Percentiles rank a stretch among this genome's conserved stretches.
These are phyloP conservation scores for Tephrocybe sp. DNA, from an alignment of 768 basidiomycete genomes.

Conservation along the genomic window DNA sequence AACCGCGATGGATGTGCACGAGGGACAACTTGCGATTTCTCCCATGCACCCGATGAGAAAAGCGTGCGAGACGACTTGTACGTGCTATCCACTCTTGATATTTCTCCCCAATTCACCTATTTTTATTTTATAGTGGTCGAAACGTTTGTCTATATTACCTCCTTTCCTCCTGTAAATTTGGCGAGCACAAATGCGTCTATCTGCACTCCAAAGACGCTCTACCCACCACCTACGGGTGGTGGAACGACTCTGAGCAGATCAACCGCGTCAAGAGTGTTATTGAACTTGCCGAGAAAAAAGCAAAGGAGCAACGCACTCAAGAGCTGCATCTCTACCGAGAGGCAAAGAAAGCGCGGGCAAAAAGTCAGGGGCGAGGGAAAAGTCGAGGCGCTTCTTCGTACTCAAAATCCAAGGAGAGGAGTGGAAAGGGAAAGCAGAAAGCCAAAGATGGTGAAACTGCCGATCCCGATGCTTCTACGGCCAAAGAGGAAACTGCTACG, in stretches of 20 bases:
- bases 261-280: constrained; percentile 18
- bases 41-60: constrained; percentile 52
- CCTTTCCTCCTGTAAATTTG: constrained; percentile 36
- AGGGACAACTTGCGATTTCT: constrained; percentile 40
- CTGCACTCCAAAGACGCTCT: constrained; percentile 35
- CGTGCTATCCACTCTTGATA: constrained; percentile 17
- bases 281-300: constrained; percentile 18
- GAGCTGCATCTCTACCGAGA: constrained; percentile 10
- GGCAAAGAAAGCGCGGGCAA: constrained; percentile 8
- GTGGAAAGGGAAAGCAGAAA: constrained; percentile 1
- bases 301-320: constrained; percentile 15
- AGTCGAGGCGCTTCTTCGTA: constrained; percentile 2
- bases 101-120: neutral
- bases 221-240: constrained; percentile 31
- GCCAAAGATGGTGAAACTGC: neutral
- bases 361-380: constrained; percentile 13
- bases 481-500: neutral
- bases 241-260: constrained; percentile 22
- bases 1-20: constrained; percentile 49
- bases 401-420: constrained; percentile 3
- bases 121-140: constrained; percentile 36
- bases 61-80: constrained; percentile 56
- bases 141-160: constrained; percentile 47
- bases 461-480: neutral
- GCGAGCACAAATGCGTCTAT: constrained; percentile 34